Evolutionary conservation across 177 flowering plant genomes (phyloP).

Genomic region (Vitis hybrid): DNA sequence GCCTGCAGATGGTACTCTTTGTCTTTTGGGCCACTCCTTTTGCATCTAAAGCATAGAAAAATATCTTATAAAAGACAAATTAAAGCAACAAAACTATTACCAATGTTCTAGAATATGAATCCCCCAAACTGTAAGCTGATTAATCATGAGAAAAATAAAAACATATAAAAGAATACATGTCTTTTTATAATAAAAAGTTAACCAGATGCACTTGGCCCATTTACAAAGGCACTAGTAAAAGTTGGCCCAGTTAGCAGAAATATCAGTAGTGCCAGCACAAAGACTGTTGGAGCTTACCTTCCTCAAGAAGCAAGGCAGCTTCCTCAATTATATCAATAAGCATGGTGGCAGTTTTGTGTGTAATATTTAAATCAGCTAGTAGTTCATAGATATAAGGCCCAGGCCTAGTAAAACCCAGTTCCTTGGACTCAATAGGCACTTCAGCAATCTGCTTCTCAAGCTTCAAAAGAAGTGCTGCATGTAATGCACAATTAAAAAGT

Average conservation of each 20-base stretch:
- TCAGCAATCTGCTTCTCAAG: constrained; percentile 85
- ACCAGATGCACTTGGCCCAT: background rate
- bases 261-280: background rate
- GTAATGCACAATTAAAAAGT: constrained; percentile 8
- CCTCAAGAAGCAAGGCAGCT: constrained; percentile 75
- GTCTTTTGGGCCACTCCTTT: constrained; percentile 30
- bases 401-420: constrained; percentile 87
- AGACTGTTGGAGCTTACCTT: constrained; percentile 43
- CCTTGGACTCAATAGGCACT: constrained; percentile 75
- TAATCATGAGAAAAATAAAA: background rate
- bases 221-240: too few species aligned
- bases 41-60: constrained; percentile 25
- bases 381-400: constrained; percentile 91
- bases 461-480: constrained; percentile 87
- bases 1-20: constrained; percentile 52
- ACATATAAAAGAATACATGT: too few species aligned
- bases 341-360: constrained; percentile 55
- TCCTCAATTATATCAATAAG: constrained; percentile 67
- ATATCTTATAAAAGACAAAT: background rate
- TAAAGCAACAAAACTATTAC: background rate
- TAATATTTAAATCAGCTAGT: constrained; percentile 76
- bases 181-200: background rate
- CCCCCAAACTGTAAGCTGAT: background rate
- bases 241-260: too few species aligned
- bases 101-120: background rate